Evolutionary conservation across 2,329 filamentous ascomycete species (phyloP).

Genomic region (Xylaria polymorpha): DNA sequence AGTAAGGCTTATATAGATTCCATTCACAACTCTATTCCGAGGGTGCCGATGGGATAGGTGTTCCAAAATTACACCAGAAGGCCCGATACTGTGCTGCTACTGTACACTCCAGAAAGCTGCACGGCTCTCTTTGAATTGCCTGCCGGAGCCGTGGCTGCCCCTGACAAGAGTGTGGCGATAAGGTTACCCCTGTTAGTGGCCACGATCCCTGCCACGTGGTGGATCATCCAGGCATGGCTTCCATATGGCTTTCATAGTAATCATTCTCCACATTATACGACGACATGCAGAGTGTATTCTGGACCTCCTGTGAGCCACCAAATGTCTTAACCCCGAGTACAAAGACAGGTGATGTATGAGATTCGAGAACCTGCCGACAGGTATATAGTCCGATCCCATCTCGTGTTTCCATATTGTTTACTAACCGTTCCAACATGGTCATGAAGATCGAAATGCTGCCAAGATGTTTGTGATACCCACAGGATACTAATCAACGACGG

Average conservation of each 20-base stretch:
- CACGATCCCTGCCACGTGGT: slow-evolving; percentile 32
- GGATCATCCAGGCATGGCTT: slow-evolving; percentile 24
- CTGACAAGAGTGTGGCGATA: slow-evolving; percentile 26
- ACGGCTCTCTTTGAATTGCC: slow-evolving; percentile 23
- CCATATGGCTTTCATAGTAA: slow-evolving; percentile 35
- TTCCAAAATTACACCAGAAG: slow-evolving; percentile 28
- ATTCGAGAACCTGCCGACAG: not conserved
- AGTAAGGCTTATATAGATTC: slow-evolving; percentile 24
- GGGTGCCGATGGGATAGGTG: slow-evolving; percentile 14
- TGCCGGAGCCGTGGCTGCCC: slow-evolving; percentile 29
- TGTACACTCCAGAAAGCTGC: slow-evolving; percentile 11
- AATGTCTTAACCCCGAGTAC: not conserved
- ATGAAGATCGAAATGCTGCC: not conserved
- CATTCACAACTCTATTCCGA: slow-evolving; percentile 8
- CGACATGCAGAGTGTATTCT: slow-evolving; percentile 9
- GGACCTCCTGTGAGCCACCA: slow-evolving; percentile 4
- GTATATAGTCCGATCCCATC: not conserved
- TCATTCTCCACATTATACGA: slow-evolving; percentile 23
- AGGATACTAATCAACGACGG: not conserved
- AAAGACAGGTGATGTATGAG: not conserved
- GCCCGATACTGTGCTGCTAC: slow-evolving; percentile 27
- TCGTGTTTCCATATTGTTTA: not conserved
- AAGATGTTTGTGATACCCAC: not conserved
- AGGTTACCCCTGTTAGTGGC: slow-evolving; percentile 21
- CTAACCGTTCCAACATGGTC: not conserved